Evolutionary conservation across 805 yeast species (phyloP).

Genomic region (Candida succiphila): DNA sequence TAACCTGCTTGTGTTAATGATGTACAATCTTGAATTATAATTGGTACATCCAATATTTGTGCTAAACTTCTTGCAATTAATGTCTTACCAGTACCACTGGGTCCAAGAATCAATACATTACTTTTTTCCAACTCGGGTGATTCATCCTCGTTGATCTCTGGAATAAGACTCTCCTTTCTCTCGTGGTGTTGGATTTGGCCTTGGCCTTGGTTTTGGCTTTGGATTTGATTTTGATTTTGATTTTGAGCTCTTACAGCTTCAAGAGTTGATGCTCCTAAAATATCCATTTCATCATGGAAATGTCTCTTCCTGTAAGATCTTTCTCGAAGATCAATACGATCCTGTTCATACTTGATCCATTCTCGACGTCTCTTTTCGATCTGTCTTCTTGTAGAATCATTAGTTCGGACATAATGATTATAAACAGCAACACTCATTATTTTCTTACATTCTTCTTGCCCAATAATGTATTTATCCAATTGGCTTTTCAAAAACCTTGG

Average conservation of each 20-base stretch:
- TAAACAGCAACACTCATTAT: constrained; percentile 54
- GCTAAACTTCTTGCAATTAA: constrained; percentile 47
- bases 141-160: constrained; percentile 10
- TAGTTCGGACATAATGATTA: constrained; percentile 43
- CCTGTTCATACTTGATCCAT: too few relatives aligned
- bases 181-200: constrained; percentile 1
- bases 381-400: constrained; percentile 21
- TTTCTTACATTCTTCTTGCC: constrained; percentile 46
- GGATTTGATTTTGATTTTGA: constrained; percentile 1
- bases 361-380: too few relatives aligned
- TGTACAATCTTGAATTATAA: constrained; percentile 52
- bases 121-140: constrained; percentile 44
- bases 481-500: constrained; percentile 35
- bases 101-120: constrained; percentile 46
- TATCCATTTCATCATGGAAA: neutral
- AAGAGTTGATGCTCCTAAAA: neutral
- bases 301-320: too few relatives aligned
- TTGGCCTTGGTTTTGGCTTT: neutral
- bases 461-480: constrained; percentile 43
- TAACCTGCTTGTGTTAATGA: constrained; percentile 57
- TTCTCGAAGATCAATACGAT: too few relatives aligned
- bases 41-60: constrained; percentile 40
- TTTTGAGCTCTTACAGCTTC: neutral
- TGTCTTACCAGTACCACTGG: constrained; percentile 57
- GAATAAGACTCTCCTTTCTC: constrained; percentile 5